Evolutionary conservation across 495 filamentous ascomycete genomes (phyloP), one percentile per base, ranked within the genome.

Genomic region (Staphylotrichum tortipilum): DNA sequence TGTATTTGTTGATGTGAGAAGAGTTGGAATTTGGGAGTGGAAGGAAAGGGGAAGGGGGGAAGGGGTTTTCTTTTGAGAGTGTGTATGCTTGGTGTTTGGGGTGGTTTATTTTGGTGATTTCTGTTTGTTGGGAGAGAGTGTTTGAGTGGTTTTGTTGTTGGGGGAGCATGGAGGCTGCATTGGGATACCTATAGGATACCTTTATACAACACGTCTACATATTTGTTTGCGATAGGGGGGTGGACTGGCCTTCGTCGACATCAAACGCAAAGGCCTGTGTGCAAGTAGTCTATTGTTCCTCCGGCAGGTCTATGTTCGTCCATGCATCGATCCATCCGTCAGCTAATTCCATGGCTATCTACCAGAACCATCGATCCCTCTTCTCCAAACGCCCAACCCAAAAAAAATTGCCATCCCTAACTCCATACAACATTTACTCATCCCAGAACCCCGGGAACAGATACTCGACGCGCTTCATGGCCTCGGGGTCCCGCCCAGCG

Each of bases 391-490:
- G 22, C 35, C 23, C 7, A 37, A 15, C 12, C 5, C 10, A 46
- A 9, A 35, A 47, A 29, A 28, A 28, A 23, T 3, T 7, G 2
- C 5, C 23, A 11, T 15, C 45, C 17, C 17, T 23, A 28, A 18
- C 30, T 23, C 21, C 8, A 11, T 7, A 11, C 34, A 5, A 28
- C 6, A 18, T 21, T 36, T 64, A 67, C 18, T 66, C 53, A 5
- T 68, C 52, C 58, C 72, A 68, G 47, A 76, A 79, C 0, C 78
- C 82, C 1, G 86, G 86, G 68, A 90, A 92, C 52, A 96, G 63
- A 71, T 81, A 95, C 61, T 82, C 72, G 42, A 91, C 68, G 69
- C 79, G 82, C 76, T 83, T 79, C 60, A 78, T 64, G 7, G 78
- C 80, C 65, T 85, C 83, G 1, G 74, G 71, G 33, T 72, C 73